A percentile compares a stretch with the other conserved stretches of the same genome.
Evolutionary conservation across 1,139 yeast genomes (phyloP).

Genomic region (Lodderomyces theae): DNA sequence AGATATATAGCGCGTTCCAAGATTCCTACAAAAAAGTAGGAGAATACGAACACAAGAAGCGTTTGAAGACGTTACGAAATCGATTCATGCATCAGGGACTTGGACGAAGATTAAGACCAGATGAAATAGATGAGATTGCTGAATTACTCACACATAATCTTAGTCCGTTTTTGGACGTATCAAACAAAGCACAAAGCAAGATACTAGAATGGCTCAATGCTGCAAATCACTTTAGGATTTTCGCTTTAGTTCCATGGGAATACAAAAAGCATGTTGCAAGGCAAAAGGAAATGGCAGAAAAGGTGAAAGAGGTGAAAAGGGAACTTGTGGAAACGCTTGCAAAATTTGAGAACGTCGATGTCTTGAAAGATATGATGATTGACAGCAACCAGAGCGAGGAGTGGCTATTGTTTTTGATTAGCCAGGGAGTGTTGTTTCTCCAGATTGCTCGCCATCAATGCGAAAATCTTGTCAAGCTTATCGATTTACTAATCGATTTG

Average conservation of each 20-base stretch:
- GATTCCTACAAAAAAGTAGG: slow-evolving; percentile 34
- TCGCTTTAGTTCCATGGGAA: slow-evolving; percentile 19
- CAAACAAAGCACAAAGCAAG: slow-evolving; percentile 19
- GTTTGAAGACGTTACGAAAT: slow-evolving; percentile 22
- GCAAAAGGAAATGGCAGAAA: slow-evolving; percentile 21
- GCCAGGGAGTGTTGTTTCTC: slow-evolving; percentile 27
- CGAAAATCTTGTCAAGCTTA: slow-evolving; percentile 16
- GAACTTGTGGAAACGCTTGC: slow-evolving; percentile 12
- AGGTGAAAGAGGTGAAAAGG: slow-evolving; percentile 15
- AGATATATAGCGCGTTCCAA: slow-evolving; percentile 25
- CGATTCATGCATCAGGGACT: slow-evolving; percentile 20
- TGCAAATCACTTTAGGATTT: slow-evolving; percentile 30
- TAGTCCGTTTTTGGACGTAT: slow-evolving; percentile 18
- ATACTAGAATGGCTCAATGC: slow-evolving; percentile 26
- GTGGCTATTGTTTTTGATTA: slow-evolving; percentile 25
- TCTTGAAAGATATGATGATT: slow-evolving; percentile 18
- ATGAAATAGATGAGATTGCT: slow-evolving; percentile 29
- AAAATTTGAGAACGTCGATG: slow-evolving; percentile 15
- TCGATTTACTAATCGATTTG: slow-evolving; percentile 26
- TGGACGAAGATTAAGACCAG: slow-evolving; percentile 16
- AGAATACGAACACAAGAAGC: slow-evolving; percentile 24
- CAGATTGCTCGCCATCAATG: slow-evolving; percentile 22
- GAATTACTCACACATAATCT: slow-evolving; percentile 19
- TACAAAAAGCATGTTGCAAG: slow-evolving; percentile 14
- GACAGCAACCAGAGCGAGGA: slow-evolving; percentile 23